phyloP scores from a whole-genome alignment of 2,329 filamentous ascomycete genomes.

The Penicillium glabrum region DNA sequence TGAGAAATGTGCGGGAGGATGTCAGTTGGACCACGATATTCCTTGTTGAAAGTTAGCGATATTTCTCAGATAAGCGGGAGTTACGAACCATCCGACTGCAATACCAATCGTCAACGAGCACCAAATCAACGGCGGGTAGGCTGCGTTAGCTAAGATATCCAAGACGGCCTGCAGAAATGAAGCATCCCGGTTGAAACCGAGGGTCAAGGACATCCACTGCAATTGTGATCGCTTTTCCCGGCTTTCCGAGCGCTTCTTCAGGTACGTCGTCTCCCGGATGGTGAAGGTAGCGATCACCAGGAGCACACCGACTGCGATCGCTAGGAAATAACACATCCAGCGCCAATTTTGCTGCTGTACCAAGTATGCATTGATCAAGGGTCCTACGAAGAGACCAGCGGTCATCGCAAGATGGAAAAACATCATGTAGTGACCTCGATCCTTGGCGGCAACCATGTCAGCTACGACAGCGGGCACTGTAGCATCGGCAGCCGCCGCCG shows the following conservation, averaged over 20 bases:
- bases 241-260: background rate
- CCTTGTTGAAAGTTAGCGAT: constrained; percentile 11
- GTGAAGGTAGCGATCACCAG: constrained; percentile 21
- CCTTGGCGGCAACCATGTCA: constrained; percentile 36
- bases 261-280: constrained; percentile 25
- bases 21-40: constrained; percentile 33
- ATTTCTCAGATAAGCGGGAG: background rate
- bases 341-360: constrained; percentile 24
- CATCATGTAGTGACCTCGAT: constrained; percentile 40
- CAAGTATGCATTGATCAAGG: constrained; percentile 31
- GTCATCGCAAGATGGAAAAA: constrained; percentile 39
- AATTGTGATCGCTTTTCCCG: constrained; percentile 7
- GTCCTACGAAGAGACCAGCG: constrained; percentile 38
- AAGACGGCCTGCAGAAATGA: constrained; percentile 23
- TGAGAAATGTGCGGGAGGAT: constrained; percentile 26
- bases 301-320: constrained; percentile 20
- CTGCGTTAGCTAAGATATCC: constrained; percentile 23
- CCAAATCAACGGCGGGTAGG: constrained; percentile 29
- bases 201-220: constrained; percentile 24
- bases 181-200: constrained; percentile 22
- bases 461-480: constrained; percentile 36
- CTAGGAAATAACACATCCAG: constrained; percentile 29
- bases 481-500: constrained; percentile 34
- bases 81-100: constrained; percentile 25
- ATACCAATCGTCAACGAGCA: constrained; percentile 28